Evolutionary conservation across 1,284 basidiomycete species (phyloP).

Genomic region (Irpex rosettiformis): DNA sequence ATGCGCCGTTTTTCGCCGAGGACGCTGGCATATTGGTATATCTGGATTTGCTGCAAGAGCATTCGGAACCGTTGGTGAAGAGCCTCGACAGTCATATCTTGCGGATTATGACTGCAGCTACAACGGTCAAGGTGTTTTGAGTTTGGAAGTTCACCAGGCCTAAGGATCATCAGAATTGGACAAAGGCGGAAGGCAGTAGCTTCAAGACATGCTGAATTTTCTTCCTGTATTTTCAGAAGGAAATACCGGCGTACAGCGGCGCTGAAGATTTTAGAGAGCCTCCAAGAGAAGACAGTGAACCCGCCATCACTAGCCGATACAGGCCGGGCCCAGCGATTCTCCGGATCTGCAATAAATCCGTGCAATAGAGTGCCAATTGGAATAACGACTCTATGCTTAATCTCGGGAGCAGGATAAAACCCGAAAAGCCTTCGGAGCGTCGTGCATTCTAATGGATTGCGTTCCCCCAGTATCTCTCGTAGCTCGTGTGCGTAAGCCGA

Average conservation of each 20-base stretch:
- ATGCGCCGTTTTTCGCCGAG: constrained; percentile 20
- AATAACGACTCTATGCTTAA: constrained; percentile 27
- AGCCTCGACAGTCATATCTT: constrained; percentile 25
- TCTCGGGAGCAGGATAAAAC: constrained; percentile 24
- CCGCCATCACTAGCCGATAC: neutral
- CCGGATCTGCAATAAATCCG: neutral
- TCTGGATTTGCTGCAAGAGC: constrained; percentile 45
- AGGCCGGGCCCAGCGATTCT: neutral
- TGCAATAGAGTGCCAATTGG: constrained; percentile 22
- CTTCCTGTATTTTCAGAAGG: constrained; percentile 17
- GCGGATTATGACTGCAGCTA: neutral
- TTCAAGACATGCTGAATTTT: constrained; percentile 32
- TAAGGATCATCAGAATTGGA: constrained; percentile 30
- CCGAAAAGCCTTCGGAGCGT: constrained; percentile 37
- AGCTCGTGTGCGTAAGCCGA: constrained; percentile 35
- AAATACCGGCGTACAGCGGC: neutral
- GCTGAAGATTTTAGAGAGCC: neutral
- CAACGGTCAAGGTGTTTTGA: constrained; percentile 28
- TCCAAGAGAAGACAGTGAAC: neutral
- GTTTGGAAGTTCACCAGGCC: constrained; percentile 36
- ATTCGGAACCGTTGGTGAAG: constrained; percentile 38
- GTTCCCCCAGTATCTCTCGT: constrained; percentile 23
- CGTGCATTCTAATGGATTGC: constrained; percentile 24
- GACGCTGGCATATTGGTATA: constrained; percentile 34
- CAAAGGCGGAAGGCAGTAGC: constrained; percentile 38